A percentile compares a stretch with the other conserved stretches of the same genome.
Conservation (phyloP, 805 yeast genomes). For the Saccharomycopsis sp. region DNA sequence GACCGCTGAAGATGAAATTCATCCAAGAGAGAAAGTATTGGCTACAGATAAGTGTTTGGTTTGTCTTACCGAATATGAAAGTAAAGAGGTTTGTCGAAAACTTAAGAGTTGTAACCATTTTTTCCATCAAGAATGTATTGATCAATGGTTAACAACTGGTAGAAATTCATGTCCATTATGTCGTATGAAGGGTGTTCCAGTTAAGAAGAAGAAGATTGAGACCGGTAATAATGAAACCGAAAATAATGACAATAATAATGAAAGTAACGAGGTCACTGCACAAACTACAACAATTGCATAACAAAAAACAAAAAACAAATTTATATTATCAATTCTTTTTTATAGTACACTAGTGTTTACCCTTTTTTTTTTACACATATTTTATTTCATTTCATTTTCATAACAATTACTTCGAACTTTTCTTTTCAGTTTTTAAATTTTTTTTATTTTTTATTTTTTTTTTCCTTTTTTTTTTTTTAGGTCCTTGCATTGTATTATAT, state of each 20-base stretch:
- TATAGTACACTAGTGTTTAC: no score
- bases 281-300: no score
- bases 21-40: conserved; percentile 1
- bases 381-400: no score
- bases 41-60: conserved; percentile 40
- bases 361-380: no score
- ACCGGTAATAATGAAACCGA: neutral
- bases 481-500: conserved; percentile 21
- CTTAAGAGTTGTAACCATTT: conserved; percentile 41
- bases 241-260: no score
- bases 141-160: conserved; percentile 47
- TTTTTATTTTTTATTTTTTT: conserved; percentile 22
- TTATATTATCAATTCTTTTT: no score
- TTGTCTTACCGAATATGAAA: conserved; percentile 43
- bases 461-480: conserved; percentile 27
- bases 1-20: neutral
- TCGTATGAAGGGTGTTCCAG: conserved; percentile 37
- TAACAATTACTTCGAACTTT: no score
- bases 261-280: no score
- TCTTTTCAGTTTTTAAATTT: conserved; percentile 19
- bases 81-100: conserved; percentile 40
- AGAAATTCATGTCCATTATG: conserved; percentile 56
- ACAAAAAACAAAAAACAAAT: no score
- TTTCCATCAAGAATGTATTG: conserved; percentile 52
- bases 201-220: conserved; percentile 11